Evolutionary conservation across 2,329 filamentous ascomycete genomes (phyloP).

Genomic region (Botrytis byssoidea): DNA sequence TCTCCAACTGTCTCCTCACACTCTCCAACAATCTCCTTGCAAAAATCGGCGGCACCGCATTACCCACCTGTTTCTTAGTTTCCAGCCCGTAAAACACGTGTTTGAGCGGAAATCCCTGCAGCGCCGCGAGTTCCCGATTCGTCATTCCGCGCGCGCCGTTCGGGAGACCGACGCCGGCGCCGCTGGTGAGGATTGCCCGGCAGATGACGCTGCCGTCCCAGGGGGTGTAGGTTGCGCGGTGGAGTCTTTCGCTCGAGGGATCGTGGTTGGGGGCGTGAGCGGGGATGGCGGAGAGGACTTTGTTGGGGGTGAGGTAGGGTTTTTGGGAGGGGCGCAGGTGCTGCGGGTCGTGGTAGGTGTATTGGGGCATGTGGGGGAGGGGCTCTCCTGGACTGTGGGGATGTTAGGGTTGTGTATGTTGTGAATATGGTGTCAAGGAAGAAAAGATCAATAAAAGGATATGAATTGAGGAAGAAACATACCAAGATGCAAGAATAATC

Average conservation of each 20-base stretch:
- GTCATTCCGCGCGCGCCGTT: constrained; percentile 62
- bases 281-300: constrained; percentile 31
- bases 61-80: constrained; percentile 69
- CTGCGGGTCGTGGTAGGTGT: constrained; percentile 53
- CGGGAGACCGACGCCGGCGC: constrained; percentile 60
- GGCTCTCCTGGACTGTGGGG: constrained; percentile 61
- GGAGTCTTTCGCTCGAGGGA: constrained; percentile 7
- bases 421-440: too few relatives aligned
- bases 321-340: constrained; percentile 43
- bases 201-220: constrained; percentile 51
- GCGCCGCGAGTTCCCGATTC: constrained; percentile 60
- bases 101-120: constrained; percentile 65
- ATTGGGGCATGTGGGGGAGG: constrained; percentile 61
- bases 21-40: constrained; percentile 41
- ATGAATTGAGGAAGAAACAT: background rate
- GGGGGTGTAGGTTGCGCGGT: constrained; percentile 22
- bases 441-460: background rate
- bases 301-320: constrained; percentile 46
- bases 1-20: constrained; percentile 23
- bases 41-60: constrained; percentile 67
- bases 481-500: constrained; percentile 53
- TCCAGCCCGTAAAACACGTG: constrained; percentile 53
- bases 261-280: constrained; percentile 44
- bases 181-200: constrained; percentile 60
- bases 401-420: background rate